These are phyloP conservation scores for Gynochthodes officinalis DNA, from an alignment of 257 asterid species.

Conservation along the genomic window DNA sequence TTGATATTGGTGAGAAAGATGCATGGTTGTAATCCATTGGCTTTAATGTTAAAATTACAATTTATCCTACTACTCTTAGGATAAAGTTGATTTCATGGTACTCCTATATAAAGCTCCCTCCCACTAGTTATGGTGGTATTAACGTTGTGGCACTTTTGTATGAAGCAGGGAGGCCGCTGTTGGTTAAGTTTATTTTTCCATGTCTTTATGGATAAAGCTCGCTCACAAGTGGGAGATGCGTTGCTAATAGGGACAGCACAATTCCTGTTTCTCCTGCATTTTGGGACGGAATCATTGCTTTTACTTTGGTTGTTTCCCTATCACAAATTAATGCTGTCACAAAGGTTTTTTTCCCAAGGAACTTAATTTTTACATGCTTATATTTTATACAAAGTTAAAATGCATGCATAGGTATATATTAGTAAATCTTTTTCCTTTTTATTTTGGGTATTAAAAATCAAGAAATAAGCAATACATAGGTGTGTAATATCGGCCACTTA, in stretches of 20 bases:
- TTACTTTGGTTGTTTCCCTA: conserved; percentile 9
- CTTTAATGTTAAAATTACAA: background rate
- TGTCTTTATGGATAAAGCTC: conserved; percentile 7
- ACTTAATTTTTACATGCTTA: too few species aligned
- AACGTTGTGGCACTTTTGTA: conserved; percentile 12
- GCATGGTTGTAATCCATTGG: background rate
- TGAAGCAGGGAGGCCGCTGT: background rate
- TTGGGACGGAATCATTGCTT: conserved; percentile 24
- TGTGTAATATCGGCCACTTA: too few species aligned
- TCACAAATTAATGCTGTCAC: conserved; percentile 1
- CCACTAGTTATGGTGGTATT: conserved; percentile 14
- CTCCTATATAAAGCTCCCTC: conserved; percentile 10
- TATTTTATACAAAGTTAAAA: too few species aligned
- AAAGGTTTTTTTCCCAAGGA: background rate
- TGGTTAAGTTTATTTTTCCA: background rate
- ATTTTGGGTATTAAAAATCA: too few species aligned
- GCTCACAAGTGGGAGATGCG: conserved; percentile 5
- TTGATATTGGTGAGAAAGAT: conserved; percentile 3
- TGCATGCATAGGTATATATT: too few species aligned
- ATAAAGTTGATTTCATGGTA: conserved; percentile 17
- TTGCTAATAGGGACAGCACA: conserved; percentile 26
- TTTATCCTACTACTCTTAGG: background rate
- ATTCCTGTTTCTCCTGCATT: conserved; percentile 22
- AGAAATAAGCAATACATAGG: too few species aligned
- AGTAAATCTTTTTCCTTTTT: too few species aligned